Conservation (phyloP, 225 moss, liverwort and hornwort genomes). For the Asterella californica region DNA sequence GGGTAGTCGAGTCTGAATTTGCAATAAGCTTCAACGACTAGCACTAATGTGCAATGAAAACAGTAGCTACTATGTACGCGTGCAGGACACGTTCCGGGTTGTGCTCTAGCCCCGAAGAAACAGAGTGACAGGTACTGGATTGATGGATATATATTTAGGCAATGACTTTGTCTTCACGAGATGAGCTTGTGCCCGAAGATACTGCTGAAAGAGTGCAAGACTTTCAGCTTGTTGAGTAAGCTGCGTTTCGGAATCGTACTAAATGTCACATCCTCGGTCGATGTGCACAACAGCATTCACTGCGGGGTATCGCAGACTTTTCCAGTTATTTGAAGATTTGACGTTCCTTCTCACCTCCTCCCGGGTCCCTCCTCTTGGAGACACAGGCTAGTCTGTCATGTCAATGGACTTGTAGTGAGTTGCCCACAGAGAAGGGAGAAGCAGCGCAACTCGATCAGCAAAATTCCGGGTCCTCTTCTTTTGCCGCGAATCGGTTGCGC, state of each 20-base stretch:
- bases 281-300: background rate
- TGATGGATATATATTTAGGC: background rate
- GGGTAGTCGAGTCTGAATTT: no score
- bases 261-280: background rate
- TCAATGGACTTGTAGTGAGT: conserved; percentile 4
- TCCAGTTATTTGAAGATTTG: background rate
- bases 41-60: no score
- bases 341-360: background rate
- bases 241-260: background rate
- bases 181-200: background rate
- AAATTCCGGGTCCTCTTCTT: background rate
- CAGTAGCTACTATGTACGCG: no score
- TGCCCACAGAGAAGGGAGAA: background rate
- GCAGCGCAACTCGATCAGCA: conserved; percentile 7
- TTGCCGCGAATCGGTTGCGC: conserved; percentile 5
- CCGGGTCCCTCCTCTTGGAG: background rate
- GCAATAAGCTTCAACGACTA: no score
- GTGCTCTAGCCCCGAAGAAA: no score
- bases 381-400: background rate
- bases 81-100: no score
- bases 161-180: background rate
- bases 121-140: no score
- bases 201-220: background rate
- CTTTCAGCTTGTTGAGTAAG: background rate
- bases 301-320: background rate